These are phyloP conservation scores for Starmerella kuoi DNA, from an alignment of 805 yeast genomes.

Conservation along the genomic window DNA sequence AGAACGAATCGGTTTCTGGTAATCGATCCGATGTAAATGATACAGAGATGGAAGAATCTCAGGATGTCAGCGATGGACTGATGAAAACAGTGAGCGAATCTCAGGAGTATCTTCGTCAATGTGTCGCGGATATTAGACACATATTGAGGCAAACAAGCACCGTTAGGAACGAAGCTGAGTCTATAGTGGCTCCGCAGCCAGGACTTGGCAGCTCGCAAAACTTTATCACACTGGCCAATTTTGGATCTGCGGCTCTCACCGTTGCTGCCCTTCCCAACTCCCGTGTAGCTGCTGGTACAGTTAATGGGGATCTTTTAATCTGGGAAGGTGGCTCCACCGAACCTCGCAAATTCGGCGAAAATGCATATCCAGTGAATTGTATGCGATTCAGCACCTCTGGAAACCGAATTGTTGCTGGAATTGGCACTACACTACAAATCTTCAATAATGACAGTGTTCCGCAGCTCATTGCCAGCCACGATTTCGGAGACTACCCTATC, in stretches of 20 bases:
- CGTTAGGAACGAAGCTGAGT: constrained; percentile 7
- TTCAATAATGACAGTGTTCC: constrained; percentile 1
- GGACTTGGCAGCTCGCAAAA: constrained; percentile 1
- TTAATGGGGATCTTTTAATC: constrained; percentile 15
- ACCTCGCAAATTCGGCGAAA: constrained; percentile 1
- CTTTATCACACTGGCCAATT: constrained; percentile 17
- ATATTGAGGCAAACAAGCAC: constrained; percentile 16
- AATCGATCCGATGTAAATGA: constrained; percentile 11
- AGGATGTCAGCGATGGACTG: constrained; percentile 4
- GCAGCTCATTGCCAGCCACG: background rate
- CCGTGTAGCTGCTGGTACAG: constrained; percentile 18
- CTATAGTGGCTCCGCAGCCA: constrained; percentile 5
- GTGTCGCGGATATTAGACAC: constrained; percentile 28
- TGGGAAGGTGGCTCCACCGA: constrained; percentile 12
- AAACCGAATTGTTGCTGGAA: constrained; percentile 17
- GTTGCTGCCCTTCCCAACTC: constrained; percentile 5
- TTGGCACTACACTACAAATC: constrained; percentile 9
- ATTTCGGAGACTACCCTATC: constrained; percentile 1
- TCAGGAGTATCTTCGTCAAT: constrained; percentile 26
- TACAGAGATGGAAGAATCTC: constrained; percentile 18
- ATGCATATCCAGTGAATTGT: constrained; percentile 3
- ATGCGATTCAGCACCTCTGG: constrained; percentile 3
- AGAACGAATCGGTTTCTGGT: background rate
- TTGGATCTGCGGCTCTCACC: constrained; percentile 15
- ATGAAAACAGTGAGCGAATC: constrained; percentile 11